A percentile compares a stretch with the other conserved stretches of the same genome.
These are phyloP conservation scores for Syzygium oleosum DNA, from an alignment of 345 rosid genomes.

Conservation along the genomic window DNA sequence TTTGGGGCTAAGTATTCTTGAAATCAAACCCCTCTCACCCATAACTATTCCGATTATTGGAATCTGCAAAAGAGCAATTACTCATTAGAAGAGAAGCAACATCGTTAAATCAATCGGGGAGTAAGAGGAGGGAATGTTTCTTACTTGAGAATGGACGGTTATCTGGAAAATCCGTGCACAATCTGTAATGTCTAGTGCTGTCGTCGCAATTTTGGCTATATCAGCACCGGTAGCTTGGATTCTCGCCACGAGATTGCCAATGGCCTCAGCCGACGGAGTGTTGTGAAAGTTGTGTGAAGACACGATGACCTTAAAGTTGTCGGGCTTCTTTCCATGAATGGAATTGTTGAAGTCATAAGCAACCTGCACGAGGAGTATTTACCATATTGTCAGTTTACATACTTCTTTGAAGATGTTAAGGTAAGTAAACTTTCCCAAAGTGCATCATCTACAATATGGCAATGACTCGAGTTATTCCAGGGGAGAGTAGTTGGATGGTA, in stretches of 20 bases:
- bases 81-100: background rate
- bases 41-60: constrained; percentile 26
- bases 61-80: constrained; percentile 3
- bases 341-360: constrained; percentile 36
- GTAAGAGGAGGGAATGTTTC: background rate
- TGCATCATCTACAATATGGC: background rate
- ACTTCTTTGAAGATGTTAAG: background rate
- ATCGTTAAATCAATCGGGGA: background rate
- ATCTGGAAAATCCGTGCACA: constrained; percentile 29
- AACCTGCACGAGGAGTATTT: constrained; percentile 13
- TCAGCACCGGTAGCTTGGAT: constrained; percentile 37
- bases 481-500: background rate
- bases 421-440: background rate
- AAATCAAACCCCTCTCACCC: constrained; percentile 35
- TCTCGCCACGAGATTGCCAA: constrained; percentile 26
- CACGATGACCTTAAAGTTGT: constrained; percentile 29
- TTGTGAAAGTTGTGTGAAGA: constrained; percentile 38
- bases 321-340: constrained; percentile 23
- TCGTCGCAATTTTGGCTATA: constrained; percentile 29
- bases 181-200: constrained; percentile 30
- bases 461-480: background rate
- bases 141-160: constrained; percentile 28
- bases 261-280: constrained; percentile 29
- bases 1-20: constrained; percentile 26
- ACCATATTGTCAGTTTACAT: background rate